Base-by-base conservation (phyloP, 1,284 basidiomycete genomes). In the Grifola frondosa region DNA sequence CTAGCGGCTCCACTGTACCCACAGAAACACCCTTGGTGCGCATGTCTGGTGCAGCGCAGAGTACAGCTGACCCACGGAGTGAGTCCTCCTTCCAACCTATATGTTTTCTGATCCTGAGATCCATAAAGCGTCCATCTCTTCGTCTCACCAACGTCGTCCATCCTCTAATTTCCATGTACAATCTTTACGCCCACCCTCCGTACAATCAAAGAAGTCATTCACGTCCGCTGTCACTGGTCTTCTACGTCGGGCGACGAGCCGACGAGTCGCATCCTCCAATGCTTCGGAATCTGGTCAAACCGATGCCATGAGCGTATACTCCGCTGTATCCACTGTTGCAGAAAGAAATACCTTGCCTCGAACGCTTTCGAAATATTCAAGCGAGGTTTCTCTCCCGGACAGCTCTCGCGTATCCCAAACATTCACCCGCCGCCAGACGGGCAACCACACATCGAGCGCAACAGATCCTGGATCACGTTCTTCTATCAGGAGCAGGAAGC, bases 11-110 rank as follows among this genome's bases (percentile, higher is more conserved):
- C 22, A 55, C 69, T 6, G 69, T 85, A 15, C 84, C 85, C 15
- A 67, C 72, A 31, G 85, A 88, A 61, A 58, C 62, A 11, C 70
- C 83, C 17, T 58, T 86, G 30, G 78, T 88, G 35, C 81, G 81
- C 30, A 68, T 64, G 37, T 53, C 68, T 53, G 62, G 52, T 47
- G 41, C 30, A 50, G 32, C 37, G n/a, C 44, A 44, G 21, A 39
- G 33, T 16, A 40, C 37, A 39, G 43, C 44, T 42, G 52, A 57
- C 24, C 40, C 45, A 36, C 46, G 54, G 49, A 52, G 57, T 60
- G 37, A 52, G 57, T 49, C 1, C 17, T 21, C 26, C 46, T 10
- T 19, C 15, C 20, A 25, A 17, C 28, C 10, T 39, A 16, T 9
- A 29, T 24, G 12, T 19, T 25, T 29, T 32, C 38, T 44, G 20